A percentile compares a stretch with the other conserved stretches of the same genome.
Evolutionary conservation across 352 stramenopile species (phyloP).

Genomic region (Phytophthora gonapodyides): DNA sequence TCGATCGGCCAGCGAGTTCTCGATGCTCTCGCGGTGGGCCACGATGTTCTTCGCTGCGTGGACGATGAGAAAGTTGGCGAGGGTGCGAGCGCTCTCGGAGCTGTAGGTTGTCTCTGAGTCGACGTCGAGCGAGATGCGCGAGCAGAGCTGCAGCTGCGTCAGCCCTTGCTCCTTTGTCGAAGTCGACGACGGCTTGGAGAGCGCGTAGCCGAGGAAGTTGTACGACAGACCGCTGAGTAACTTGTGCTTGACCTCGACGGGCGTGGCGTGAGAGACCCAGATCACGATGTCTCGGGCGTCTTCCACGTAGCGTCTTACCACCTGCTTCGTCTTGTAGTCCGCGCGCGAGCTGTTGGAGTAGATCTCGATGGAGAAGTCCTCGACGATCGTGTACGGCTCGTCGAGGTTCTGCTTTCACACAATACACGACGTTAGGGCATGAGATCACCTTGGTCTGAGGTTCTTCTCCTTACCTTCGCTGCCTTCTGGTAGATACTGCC

Average conservation of each 20-base stretch:
- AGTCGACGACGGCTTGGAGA: conserved; percentile 39
- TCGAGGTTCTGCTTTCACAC: conserved; percentile 24
- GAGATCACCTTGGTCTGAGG: too few relatives aligned
- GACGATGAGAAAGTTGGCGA: conserved; percentile 51
- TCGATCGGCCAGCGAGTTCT: conserved; percentile 35
- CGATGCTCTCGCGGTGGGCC: conserved; percentile 46
- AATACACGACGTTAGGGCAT: conserved; percentile 3
- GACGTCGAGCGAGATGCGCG: conserved; percentile 52
- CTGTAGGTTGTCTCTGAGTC: conserved; percentile 29
- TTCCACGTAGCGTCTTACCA: conserved; percentile 60
- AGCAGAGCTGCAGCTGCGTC: conserved; percentile 54
- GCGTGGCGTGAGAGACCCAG: conserved; percentile 54
- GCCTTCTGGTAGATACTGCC: conserved; percentile 36
- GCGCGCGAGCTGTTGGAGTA: conserved; percentile 51
- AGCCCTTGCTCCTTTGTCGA: conserved; percentile 31
- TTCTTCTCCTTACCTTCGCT: conserved; percentile 16
- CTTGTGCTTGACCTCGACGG: conserved; percentile 54
- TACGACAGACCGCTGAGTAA: conserved; percentile 41
- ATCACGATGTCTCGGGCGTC: conserved; percentile 61
- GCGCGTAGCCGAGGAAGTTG: conserved; percentile 58
- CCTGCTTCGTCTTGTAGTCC: conserved; percentile 57
- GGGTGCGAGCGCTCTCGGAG: conserved; percentile 36
- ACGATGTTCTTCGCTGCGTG: conserved; percentile 44
- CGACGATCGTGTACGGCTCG: conserved; percentile 60
- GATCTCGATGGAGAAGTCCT: conserved; percentile 61